phyloP scores from a whole-genome alignment of 306 rosid species.

The Quercus berberidifolia region DNA sequence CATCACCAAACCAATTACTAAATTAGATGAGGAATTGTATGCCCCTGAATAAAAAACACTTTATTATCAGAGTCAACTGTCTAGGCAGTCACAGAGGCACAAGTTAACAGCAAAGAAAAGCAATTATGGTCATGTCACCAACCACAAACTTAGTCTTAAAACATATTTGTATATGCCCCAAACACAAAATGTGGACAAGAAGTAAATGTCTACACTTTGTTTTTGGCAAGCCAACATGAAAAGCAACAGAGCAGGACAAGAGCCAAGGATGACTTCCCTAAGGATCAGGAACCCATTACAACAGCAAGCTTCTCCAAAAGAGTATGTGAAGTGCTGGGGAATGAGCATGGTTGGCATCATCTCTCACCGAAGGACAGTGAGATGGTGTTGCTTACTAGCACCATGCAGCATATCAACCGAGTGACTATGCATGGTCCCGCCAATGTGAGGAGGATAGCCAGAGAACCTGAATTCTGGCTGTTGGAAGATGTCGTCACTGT shows the following conservation, averaged over 20 bases:
- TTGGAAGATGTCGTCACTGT: slow-evolving; percentile 24
- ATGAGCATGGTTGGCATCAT: slow-evolving; percentile 7
- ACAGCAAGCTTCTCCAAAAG: too few species aligned
- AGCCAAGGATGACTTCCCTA: slow-evolving; percentile 87
- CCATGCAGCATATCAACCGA: slow-evolving; percentile 22
- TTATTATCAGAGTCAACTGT: neutral
- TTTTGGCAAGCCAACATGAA: slow-evolving; percentile 13
- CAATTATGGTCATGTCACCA: neutral
- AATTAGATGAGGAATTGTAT: neutral
- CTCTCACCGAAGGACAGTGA: slow-evolving; percentile 28
- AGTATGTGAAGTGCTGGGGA: too few species aligned
- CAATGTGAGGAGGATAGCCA: slow-evolving; percentile 44
- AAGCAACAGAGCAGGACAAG: neutral
- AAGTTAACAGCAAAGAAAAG: neutral
- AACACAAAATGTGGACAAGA: slow-evolving; percentile 3
- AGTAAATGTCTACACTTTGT: slow-evolving; percentile 15
- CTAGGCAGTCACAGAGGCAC: too few species aligned
- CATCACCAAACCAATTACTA: neutral
- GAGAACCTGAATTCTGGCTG: slow-evolving; percentile 43
- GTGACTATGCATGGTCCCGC: slow-evolving; percentile 26
- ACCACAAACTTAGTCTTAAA: slow-evolving; percentile 16
- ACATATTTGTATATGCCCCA: slow-evolving; percentile 13
- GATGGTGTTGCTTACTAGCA: slow-evolving; percentile 36
- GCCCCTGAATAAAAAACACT: neutral
- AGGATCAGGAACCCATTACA: neutral